A percentile compares a stretch with the other conserved stretches of the same genome.
phyloP scores from a whole-genome alignment of 179 eudicot species.

The Dionaea muscipula region DNA sequence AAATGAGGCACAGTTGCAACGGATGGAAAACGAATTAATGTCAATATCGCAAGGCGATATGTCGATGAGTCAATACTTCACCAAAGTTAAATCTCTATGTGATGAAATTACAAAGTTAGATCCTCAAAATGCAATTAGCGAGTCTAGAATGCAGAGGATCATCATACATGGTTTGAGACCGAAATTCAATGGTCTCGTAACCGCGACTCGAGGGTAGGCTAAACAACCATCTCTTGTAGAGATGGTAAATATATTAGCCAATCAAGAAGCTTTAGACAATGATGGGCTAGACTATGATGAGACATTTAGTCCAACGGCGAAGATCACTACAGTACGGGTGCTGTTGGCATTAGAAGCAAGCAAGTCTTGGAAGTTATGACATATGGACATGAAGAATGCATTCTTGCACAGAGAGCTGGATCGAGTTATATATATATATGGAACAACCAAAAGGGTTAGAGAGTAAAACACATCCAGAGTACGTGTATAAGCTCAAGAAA shows the following conservation, averaged over 20 bases:
- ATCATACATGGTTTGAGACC: slow-evolving; percentile 6
- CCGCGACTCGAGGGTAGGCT: slow-evolving; percentile 11
- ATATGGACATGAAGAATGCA: too few species aligned
- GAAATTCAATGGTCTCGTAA: slow-evolving; percentile 2
- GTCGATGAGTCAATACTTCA: slow-evolving; percentile 9
- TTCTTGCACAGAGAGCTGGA: too few species aligned
- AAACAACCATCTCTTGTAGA: slow-evolving; percentile 4
- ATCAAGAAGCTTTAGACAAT: slow-evolving; percentile 10
- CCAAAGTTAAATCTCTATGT: slow-evolving; percentile 10
- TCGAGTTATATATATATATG: too few species aligned
- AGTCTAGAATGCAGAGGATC: slow-evolving; percentile 7
- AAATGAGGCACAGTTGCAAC: neutral
- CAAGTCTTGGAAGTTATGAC: too few species aligned
- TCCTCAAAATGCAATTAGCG: slow-evolving; percentile 12
- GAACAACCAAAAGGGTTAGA: too few species aligned
- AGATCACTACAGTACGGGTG: too few species aligned
- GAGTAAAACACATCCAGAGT: too few species aligned
- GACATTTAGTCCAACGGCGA: too few species aligned
- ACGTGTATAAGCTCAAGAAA: too few species aligned
- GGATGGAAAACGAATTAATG: slow-evolving; percentile 9
- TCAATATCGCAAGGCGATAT: slow-evolving; percentile 2
- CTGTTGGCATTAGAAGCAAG: too few species aligned
- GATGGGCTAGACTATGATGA: too few species aligned
- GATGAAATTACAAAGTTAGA: slow-evolving; percentile 13
- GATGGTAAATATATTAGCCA: slow-evolving; percentile 10